Evolutionary conservation across 495 filamentous ascomycete genomes (phyloP).

Genomic region (Arthonia radiata): DNA sequence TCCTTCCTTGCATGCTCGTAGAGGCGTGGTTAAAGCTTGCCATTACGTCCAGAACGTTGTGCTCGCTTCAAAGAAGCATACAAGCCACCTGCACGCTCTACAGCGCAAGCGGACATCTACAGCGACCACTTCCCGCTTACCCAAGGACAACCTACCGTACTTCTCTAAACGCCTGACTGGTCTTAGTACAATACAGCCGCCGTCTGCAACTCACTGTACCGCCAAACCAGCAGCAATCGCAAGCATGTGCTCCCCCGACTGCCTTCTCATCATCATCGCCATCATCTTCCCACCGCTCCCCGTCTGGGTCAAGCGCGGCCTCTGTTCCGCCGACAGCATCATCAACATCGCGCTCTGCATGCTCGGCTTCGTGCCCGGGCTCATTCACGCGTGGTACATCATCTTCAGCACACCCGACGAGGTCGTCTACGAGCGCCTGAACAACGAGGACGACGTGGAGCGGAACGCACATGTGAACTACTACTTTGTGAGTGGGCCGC

Average conservation of each 20-base stretch:
- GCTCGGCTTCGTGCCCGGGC: constrained; percentile 75
- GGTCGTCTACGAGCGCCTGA: constrained; percentile 31
- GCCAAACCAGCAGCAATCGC: no score
- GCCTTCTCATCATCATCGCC: constrained; percentile 70
- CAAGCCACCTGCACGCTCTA: no score
- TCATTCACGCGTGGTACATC: constrained; percentile 96
- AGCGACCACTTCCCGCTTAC: no score
- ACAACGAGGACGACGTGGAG: constrained; percentile 26
- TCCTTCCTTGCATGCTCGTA: no score
- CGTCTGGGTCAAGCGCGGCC: constrained; percentile 92
- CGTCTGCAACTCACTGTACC: no score
- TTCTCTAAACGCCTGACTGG: no score
- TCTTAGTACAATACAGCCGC: no score
- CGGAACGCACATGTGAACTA: constrained; percentile 34
- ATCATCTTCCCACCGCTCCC: constrained; percentile 84
- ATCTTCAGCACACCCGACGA: constrained; percentile 67
- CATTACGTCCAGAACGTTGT: no score
- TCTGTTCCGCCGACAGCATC: constrained; percentile 79
- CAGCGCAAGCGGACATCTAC: no score
- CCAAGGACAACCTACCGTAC: no score
- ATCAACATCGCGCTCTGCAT: constrained; percentile 86
- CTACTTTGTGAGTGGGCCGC: constrained; percentile 30
- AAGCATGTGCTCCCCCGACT: constrained; percentile 58
- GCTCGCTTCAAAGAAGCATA: no score
- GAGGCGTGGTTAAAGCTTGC: no score